phyloP scores from a whole-genome alignment of 148 eudicot genomes.

The Rhododendron simsii region DNA sequence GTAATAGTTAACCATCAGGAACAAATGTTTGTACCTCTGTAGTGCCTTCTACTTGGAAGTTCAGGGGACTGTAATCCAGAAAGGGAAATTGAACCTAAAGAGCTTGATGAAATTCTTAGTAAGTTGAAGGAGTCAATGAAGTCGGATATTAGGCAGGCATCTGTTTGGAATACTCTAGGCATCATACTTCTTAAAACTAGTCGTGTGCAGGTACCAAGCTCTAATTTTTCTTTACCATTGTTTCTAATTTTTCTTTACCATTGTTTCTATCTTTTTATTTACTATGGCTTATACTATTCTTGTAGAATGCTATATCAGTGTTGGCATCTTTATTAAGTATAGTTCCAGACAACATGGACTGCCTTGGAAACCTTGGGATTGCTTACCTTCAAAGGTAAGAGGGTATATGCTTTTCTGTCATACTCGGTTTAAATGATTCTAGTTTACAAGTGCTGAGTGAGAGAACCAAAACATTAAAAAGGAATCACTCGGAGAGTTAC shows the following conservation, averaged over 20 bases:
- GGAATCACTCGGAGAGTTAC: not conserved
- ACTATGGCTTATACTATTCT: conserved; percentile 25
- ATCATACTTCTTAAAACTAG: conserved; percentile 77
- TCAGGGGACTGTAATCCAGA: conserved; percentile 55
- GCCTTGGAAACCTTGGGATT: conserved; percentile 92
- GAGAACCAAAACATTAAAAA: not conserved
- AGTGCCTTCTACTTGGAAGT: conserved; percentile 91
- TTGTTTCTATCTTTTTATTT: conserved; percentile 1
- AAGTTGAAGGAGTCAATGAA: conserved; percentile 74
- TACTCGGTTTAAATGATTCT: not conserved
- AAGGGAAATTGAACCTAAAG: conserved; percentile 70
- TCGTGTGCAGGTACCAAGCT: conserved; percentile 62
- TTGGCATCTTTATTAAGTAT: conserved; percentile 61
- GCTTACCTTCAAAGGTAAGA: conserved; percentile 88
- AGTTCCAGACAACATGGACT: conserved; percentile 85
- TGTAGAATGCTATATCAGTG: conserved; percentile 79
- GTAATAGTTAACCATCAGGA: not conserved
- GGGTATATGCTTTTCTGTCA: not conserved
- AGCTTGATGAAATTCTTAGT: conserved; percentile 64
- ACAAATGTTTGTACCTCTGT: conserved; percentile 1
- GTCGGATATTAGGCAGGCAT: conserved; percentile 78
- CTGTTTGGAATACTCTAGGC: conserved; percentile 96
- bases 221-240: not conserved
- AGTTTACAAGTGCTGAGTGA: not conserved
- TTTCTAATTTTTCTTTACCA: not conserved